These are phyloP conservation scores for Penicillium fuscoglaucum DNA, from an alignment of 2,329 filamentous ascomycete species.

Conservation along the genomic window DNA sequence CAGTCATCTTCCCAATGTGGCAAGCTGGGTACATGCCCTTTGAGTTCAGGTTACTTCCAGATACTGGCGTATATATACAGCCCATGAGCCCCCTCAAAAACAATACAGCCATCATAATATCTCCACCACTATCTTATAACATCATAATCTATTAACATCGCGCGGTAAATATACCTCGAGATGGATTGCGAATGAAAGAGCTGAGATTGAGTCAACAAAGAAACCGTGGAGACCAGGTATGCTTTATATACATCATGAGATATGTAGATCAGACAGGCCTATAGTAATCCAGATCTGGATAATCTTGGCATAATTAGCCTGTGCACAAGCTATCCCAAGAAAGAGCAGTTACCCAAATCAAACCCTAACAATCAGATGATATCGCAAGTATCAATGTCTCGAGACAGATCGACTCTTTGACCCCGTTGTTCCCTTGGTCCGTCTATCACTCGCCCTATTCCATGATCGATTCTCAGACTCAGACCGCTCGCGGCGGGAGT, in stretches of 20 bases:
- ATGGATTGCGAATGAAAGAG: not conserved
- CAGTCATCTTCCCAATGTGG: not conserved
- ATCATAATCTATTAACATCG: not conserved
- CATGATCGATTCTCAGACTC: not conserved
- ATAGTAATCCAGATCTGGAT: not conserved
- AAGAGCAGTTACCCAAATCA: not conserved
- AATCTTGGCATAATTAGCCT: too few relatives aligned
- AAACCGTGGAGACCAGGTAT: not conserved
- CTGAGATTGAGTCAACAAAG: not conserved
- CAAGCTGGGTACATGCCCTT: not conserved
- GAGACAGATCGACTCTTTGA: constrained; percentile 2
- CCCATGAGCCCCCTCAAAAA: too few relatives aligned
- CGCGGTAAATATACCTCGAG: too few relatives aligned
- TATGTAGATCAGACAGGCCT: not conserved
- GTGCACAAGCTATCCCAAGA: too few relatives aligned
- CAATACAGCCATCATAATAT: not conserved
- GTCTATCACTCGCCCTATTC: not conserved
- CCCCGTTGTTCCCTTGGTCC: constrained; percentile 1
- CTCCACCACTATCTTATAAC: not conserved
- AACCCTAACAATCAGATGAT: not conserved
- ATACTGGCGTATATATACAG: not conserved
- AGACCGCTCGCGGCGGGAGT: constrained; percentile 1
- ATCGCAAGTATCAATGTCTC: constrained; percentile 1
- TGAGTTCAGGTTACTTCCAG: too few relatives aligned
- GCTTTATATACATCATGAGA: not conserved